Percentiles rank a stretch among this genome's conserved stretches.
These are phyloP conservation scores for Ilyonectria destructans DNA, from an alignment of 2,329 filamentous ascomycete species.

Conservation along the genomic window DNA sequence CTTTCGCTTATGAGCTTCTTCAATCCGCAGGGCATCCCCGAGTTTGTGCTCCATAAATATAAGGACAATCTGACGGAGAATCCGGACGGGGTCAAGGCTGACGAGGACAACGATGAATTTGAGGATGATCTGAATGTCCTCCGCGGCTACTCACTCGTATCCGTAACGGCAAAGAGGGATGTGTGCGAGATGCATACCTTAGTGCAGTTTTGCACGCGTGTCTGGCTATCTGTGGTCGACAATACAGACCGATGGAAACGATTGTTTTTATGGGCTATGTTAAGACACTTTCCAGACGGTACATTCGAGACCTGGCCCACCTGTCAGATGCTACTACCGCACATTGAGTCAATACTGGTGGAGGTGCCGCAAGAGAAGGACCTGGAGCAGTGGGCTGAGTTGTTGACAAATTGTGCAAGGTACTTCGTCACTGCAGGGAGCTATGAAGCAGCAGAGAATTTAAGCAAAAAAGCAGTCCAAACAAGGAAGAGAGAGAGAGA, in stretches of 20 bases:
- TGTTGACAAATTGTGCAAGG: background rate
- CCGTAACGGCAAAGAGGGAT: background rate
- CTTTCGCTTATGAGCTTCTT: conserved; percentile 46
- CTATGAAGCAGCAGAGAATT: conserved; percentile 2
- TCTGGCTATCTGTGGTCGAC: conserved; percentile 39
- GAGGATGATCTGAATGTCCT: too few species aligned
- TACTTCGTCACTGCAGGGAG: background rate
- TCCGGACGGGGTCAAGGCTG: background rate
- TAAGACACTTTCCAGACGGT: conserved; percentile 11
- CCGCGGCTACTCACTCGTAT: conserved; percentile 39
- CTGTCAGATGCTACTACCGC: conserved; percentile 22
- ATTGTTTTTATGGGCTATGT: conserved; percentile 8
- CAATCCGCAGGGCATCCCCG: conserved; percentile 60
- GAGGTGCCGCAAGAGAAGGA: conserved; percentile 9
- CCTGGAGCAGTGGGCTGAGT: background rate
- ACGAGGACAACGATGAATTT: conserved; percentile 18
- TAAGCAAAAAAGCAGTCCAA: background rate
- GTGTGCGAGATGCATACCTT: conserved; percentile 43
- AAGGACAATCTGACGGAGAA: background rate
- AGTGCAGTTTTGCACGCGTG: conserved; percentile 43
- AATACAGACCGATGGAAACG: conserved; percentile 18
- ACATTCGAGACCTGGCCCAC: conserved; percentile 11
- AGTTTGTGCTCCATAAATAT: conserved; percentile 30
- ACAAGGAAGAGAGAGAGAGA: background rate
- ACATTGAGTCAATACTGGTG: conserved; percentile 1